phyloP scores from a whole-genome alignment of 495 filamentous ascomycete species.

The Tuber microsphaerosporum region DNA sequence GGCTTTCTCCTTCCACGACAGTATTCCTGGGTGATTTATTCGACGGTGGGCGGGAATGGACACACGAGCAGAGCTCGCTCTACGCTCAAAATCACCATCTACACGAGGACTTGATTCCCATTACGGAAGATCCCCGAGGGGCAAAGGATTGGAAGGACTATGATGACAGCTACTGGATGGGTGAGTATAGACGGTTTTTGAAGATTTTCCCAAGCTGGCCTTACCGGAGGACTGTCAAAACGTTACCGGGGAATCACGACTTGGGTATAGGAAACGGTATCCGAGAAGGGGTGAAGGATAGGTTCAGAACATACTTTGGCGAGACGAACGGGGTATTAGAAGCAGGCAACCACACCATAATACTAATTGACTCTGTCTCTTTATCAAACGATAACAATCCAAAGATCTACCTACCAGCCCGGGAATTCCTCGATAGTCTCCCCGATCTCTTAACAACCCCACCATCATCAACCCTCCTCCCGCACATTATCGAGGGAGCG shows the following conservation, averaged over 20 bases:
- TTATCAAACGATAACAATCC: constrained; percentile 54
- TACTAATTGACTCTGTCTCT: constrained; percentile 81
- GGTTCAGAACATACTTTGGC: constrained; percentile 86
- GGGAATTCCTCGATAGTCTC: constrained; percentile 66
- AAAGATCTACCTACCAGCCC: constrained; percentile 64
- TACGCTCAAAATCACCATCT: constrained; percentile 44
- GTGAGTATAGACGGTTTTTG: constrained; percentile 72
- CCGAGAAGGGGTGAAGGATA: constrained; percentile 64
- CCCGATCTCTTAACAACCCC: constrained; percentile 44
- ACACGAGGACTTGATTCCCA: constrained; percentile 52
- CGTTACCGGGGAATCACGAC: constrained; percentile 92
- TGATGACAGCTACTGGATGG: constrained; percentile 69
- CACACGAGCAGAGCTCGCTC: constrained; percentile 40
- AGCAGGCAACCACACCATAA: constrained; percentile 90
- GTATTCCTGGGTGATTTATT: constrained; percentile 93
- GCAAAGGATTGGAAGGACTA: constrained; percentile 64
- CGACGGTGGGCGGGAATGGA: constrained; percentile 95
- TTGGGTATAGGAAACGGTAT: constrained; percentile 86
- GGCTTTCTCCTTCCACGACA: constrained; percentile 69
- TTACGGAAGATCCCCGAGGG: constrained; percentile 31
- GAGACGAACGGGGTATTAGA: constrained; percentile 79
- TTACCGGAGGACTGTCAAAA: constrained; percentile 65
- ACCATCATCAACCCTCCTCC: constrained; percentile 1
- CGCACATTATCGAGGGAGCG: background rate
- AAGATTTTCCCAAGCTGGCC: constrained; percentile 68